Conservation (phyloP, 257 asterid genomes). For the Solanum habrochaites region DNA sequence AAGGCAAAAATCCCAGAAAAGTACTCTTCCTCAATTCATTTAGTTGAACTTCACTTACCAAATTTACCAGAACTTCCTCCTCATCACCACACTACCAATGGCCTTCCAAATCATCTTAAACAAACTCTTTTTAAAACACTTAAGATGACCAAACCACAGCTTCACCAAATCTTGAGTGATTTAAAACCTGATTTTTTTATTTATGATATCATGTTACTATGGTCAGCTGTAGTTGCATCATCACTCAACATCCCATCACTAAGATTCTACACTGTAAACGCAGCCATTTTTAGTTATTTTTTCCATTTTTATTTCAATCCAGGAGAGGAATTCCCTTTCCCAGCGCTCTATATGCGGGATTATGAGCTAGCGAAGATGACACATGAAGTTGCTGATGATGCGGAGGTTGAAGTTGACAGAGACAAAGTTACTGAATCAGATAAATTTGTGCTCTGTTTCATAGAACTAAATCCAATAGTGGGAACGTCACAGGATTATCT, state of each 20-base stretch:
- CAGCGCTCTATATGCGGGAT: conserved; percentile 6
- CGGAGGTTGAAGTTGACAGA: not conserved
- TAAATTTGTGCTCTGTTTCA: conserved; percentile 5
- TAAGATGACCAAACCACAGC: conserved; percentile 7
- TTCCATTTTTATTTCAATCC: not conserved
- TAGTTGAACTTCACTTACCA: conserved; percentile 25
- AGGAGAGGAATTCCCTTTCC: conserved; percentile 21
- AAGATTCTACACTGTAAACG: not conserved
- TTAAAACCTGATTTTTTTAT: conserved; percentile 27
- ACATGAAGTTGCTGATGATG: not conserved
- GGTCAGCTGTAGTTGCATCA: not conserved
- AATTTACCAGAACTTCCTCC: not conserved
- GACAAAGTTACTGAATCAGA: not conserved
- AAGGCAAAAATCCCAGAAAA: conserved; percentile 5
- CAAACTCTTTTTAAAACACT: conserved; percentile 20
- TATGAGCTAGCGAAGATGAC: not conserved
- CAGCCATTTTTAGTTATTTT: conserved; percentile 11
- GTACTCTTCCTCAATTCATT: conserved; percentile 10
- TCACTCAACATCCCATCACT: conserved; percentile 7
- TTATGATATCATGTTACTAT: conserved; percentile 9
- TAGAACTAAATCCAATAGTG: not conserved
- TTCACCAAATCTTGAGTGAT: conserved; percentile 1
- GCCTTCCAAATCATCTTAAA: conserved; percentile 8
- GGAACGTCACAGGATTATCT: not conserved
- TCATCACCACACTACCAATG: not conserved